Conservation (phyloP, 352 stramenopile species). For the Hyaloperonospora arabidopsidis region DNA sequence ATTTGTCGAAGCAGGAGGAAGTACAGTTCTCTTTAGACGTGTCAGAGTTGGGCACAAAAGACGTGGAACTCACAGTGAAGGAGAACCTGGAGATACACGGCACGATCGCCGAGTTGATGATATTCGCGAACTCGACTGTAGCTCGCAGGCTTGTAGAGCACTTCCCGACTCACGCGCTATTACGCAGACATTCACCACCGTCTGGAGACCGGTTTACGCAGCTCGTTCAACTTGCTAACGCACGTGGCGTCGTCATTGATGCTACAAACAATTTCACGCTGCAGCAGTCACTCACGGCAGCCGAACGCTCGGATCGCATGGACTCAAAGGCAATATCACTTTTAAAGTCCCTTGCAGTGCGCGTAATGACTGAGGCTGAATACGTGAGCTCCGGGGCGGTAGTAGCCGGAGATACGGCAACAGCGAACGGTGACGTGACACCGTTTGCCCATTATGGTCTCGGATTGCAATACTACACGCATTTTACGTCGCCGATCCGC, state of each 20-base stretch:
- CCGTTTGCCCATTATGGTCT: constrained; percentile 84
- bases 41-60: constrained; percentile 55
- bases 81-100: constrained; percentile 89
- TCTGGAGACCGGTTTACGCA: constrained; percentile 68
- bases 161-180: constrained; percentile 78
- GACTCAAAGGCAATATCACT: constrained; percentile 81
- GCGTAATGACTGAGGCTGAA: constrained; percentile 92
- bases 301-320: constrained; percentile 50
- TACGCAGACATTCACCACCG: constrained; percentile 81
- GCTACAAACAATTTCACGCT: constrained; percentile 76
- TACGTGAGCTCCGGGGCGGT: constrained; percentile 80
- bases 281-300: constrained; percentile 58
- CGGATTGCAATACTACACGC: constrained; percentile 85
- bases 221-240: constrained; percentile 62
- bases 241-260: constrained; percentile 66
- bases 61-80: constrained; percentile 84
- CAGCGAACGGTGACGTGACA: constrained; percentile 39
- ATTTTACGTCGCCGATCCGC: constrained; percentile 89
- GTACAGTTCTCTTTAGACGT: constrained; percentile 81
- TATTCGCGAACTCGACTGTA: constrained; percentile 87
- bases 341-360: constrained; percentile 88
- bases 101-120: constrained; percentile 92
- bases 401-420: constrained; percentile 33
- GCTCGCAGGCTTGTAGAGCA: constrained; percentile 71
- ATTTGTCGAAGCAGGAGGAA: constrained; percentile 78